Evolutionary conservation across 371 early-diverging fungal species (phyloP), one percentile per base, ranked within the genome.

Genomic region (Mucor plumbeus): DNA sequence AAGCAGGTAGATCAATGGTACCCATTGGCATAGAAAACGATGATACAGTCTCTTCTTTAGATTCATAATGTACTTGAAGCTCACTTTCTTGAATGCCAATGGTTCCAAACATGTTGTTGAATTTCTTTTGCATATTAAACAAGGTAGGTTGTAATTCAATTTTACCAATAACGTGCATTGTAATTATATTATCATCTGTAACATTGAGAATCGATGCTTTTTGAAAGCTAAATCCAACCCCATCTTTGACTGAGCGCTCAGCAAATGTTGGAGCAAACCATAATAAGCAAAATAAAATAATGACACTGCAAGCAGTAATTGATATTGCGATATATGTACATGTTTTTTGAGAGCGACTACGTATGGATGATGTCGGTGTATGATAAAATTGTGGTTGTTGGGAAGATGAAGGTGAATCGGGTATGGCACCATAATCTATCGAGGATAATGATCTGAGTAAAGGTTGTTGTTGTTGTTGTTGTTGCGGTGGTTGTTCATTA

Each of bases 241-340:
- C 75, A 6, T 76, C 67, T 50, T 78, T 63, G 2, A 81, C 70
- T 5, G 78, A 68, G 35, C 80, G 73, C 26, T 84, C 80, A 1
- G 82, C 84, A 69, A 78, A 81, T 15, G 73, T 75, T n/a, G 84
- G 84, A 4, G 79, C 77, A 63, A 80, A 43, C 53, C 78, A 59
- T 11, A 83, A 26, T 5, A 79, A n/a, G 4, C 70, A 34, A 6
- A 65, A 62, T 13, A 65, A 35, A 4, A 65, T 7, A 48, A 68
- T 9, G 6, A 55, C 44, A 17, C 44, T 55, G 21, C 58, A 56
- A 33, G 67, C 19, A 17, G 65, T 61, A 60, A 67, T 26, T 5
- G 35, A 26, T 34, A 68, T 62, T 2, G 56, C 39, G 13, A 65
- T 69, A 62, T 68, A 68, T 59, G 65, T 72, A 63, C 73, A 65